These are phyloP conservation scores for Tubosaeta sp. DNA, from an alignment of 768 basidiomycete species.

Conservation along the genomic window DNA sequence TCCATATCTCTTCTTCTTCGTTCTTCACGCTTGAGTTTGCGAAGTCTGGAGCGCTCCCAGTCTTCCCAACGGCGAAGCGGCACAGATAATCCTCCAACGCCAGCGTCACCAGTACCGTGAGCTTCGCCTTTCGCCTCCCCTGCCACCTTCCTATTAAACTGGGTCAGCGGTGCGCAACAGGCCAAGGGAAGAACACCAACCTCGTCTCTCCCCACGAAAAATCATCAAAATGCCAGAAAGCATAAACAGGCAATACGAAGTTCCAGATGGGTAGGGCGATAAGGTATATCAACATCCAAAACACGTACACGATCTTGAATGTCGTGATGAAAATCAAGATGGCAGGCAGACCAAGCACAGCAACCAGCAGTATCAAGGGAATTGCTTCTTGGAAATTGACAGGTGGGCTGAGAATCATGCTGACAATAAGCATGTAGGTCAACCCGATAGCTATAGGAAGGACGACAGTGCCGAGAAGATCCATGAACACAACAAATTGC, in stretches of 20 bases:
- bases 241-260: constrained; percentile 88
- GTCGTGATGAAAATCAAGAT: constrained; percentile 92
- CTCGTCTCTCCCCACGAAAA: constrained; percentile 99
- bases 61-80: constrained; percentile 99
- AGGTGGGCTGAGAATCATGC: constrained; percentile 77
- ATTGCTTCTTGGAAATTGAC: constrained; percentile 88
- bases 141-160: constrained; percentile 74
- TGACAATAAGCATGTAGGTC: constrained; percentile 84
- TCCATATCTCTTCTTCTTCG: constrained; percentile 78
- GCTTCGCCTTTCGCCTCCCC: constrained; percentile 80
- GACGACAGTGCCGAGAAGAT: constrained; percentile 86
- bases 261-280: constrained; percentile 95
- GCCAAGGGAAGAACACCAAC: constrained; percentile 38
- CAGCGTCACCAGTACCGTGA: constrained; percentile 64
- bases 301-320: constrained; percentile 89
- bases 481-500: constrained; percentile 99
- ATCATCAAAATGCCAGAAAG: constrained; percentile 99
- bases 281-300: constrained; percentile 98
- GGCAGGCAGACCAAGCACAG: constrained; percentile 91
- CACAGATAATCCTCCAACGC: constrained; percentile 54
- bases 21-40: constrained; percentile 87
- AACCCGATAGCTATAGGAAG: constrained; percentile 90
- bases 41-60: constrained; percentile 93
- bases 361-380: constrained; percentile 81
- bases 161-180: constrained; percentile 10